Percentiles rank a stretch among this genome's conserved stretches.
Conservation (phyloP, 495 filamentous ascomycete genomes). For the Penicillium manginii region DNA sequence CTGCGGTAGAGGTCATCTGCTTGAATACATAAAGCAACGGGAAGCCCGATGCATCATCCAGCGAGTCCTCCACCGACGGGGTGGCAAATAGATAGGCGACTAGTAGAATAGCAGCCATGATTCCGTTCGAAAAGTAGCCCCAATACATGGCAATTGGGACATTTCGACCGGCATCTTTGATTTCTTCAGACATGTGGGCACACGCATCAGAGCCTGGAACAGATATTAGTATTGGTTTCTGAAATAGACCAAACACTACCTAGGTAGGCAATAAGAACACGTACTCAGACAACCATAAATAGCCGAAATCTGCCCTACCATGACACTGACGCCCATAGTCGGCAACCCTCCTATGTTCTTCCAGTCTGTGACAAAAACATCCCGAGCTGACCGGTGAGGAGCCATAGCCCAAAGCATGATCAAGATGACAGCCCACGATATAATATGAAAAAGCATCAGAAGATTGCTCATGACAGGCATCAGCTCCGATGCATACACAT, state of each 20-base stretch:
- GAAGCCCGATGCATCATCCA: slow-evolving; percentile 29
- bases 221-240: neutral
- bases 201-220: slow-evolving; percentile 33
- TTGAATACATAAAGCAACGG: slow-evolving; percentile 33
- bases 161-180: slow-evolving; percentile 39
- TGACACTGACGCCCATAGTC: slow-evolving; percentile 46
- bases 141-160: slow-evolving; percentile 47
- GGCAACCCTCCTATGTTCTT: slow-evolving; percentile 51
- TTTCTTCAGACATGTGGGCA: slow-evolving; percentile 48
- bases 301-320: slow-evolving; percentile 51
- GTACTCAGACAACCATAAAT: slow-evolving; percentile 37
- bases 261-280: neutral
- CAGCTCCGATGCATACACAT: slow-evolving; percentile 38
- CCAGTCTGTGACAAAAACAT: slow-evolving; percentile 48
- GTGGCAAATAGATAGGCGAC: slow-evolving; percentile 43
- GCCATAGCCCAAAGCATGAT: slow-evolving; percentile 44
- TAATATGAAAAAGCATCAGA: slow-evolving; percentile 42
- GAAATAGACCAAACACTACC: neutral
- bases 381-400: slow-evolving; percentile 35
- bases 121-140: slow-evolving; percentile 38
- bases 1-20: slow-evolving; percentile 22
- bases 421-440: slow-evolving; percentile 38
- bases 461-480: slow-evolving; percentile 44
- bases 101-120: slow-evolving; percentile 41
- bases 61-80: slow-evolving; percentile 35